phyloP scores from a whole-genome alignment of 768 basidiomycete genomes.

The Pisolithus orientalis region DNA sequence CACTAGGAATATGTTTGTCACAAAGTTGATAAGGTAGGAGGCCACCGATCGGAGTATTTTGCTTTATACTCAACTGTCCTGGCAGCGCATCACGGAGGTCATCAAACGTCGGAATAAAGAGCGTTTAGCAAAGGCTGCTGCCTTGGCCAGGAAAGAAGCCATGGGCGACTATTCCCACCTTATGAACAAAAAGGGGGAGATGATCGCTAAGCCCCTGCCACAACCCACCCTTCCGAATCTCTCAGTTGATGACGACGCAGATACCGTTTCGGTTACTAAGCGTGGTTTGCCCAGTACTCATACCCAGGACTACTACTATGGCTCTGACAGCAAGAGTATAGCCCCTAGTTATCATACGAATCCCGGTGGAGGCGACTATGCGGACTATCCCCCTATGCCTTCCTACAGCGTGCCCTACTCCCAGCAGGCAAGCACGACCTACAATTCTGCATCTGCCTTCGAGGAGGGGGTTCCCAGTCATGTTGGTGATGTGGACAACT shows the following conservation, averaged over 20 bases:
- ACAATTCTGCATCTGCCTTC: conserved; percentile 55
- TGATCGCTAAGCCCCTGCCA: conserved; percentile 72
- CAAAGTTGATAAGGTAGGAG: conserved; percentile 89
- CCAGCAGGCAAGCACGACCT: conserved; percentile 49
- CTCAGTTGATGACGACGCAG: conserved; percentile 71
- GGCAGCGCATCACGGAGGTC: conserved; percentile 83
- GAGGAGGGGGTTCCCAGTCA: conserved; percentile 47
- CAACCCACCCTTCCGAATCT: conserved; percentile 95
- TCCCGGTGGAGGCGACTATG: conserved; percentile 36
- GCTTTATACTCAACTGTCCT: conserved; percentile 8
- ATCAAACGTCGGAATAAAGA: conserved; percentile 90
- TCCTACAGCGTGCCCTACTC: conserved; percentile 63
- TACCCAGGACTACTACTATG: conserved; percentile 51
- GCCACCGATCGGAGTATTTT: conserved; percentile 1
- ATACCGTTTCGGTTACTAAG: conserved; percentile 50
- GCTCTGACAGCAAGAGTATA: conserved; percentile 40
- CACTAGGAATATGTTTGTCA: conserved; percentile 92
- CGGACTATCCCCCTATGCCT: conserved; percentile 68
- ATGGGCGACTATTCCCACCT: conserved; percentile 86
- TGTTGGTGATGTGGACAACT: conserved; percentile 57
- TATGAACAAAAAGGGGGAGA: conserved; percentile 88
- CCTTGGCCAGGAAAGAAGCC: conserved; percentile 85
- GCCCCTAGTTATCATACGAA: conserved; percentile 30
- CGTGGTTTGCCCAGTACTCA: conserved; percentile 50
- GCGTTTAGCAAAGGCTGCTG: conserved; percentile 73